Conservation (phyloP, 192 early-diverging fungal species). For the Mortierella antarctica region DNA sequence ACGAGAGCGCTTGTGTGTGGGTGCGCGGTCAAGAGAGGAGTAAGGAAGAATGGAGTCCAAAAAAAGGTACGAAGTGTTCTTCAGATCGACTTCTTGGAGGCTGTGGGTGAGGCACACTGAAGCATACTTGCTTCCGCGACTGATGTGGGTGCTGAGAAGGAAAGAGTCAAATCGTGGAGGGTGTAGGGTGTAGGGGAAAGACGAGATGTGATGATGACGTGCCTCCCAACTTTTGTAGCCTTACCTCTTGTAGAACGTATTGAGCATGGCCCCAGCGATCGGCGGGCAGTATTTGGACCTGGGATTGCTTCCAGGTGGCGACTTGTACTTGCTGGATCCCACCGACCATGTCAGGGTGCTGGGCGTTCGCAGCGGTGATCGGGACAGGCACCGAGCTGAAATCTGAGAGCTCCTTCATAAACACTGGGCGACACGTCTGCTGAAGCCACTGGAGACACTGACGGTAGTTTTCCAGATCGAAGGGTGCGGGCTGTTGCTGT, state of each 20-base stretch:
- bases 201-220: neutral
- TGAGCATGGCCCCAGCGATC: slow-evolving; percentile 40
- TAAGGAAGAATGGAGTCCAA: slow-evolving; percentile 25
- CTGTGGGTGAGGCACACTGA: no score
- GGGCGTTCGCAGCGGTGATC: slow-evolving; percentile 37
- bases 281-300: slow-evolving; percentile 35
- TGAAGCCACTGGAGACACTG: slow-evolving; percentile 48
- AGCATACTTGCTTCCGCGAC: no score
- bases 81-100: no score
- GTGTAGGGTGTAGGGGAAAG: neutral
- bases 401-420: slow-evolving; percentile 41
- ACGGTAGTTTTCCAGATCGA: slow-evolving; percentile 42
- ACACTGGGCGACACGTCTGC: slow-evolving; percentile 48
- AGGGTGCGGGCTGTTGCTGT: slow-evolving; percentile 1
- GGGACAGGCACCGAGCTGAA: slow-evolving; percentile 25
- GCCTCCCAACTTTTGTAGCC: neutral
- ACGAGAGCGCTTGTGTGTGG: neutral
- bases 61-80: slow-evolving; percentile 31
- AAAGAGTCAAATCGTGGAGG: neutral
- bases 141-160: neutral
- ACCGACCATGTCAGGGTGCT: slow-evolving; percentile 30
- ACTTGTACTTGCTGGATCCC: slow-evolving; percentile 30
- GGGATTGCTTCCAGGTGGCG: slow-evolving; percentile 40
- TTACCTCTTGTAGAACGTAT: slow-evolving; percentile 50
- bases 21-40: neutral